Base-by-base conservation (phyloP, 164 flowering plant genomes). In the Vitis labrusca region DNA sequence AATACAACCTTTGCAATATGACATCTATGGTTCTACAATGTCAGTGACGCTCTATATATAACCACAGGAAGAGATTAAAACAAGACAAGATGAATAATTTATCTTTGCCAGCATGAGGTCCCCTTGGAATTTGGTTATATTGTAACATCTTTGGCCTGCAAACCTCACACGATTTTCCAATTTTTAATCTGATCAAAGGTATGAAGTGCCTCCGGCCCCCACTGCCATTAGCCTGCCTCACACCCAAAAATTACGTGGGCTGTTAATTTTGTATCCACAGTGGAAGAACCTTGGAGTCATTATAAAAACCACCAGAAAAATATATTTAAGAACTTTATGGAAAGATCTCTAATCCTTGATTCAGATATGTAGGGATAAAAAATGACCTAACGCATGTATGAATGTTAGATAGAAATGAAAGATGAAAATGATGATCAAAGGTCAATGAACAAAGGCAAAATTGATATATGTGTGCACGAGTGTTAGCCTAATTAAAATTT, bases 91-190 rank as follows among this genome's bases (percentile, higher is more conserved):
- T 17, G 57, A 5, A 44, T 47, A 5, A 14, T 3, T 23, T 23
- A 23, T 23, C 27, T 23, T 32, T 32, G 44, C 8, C 23, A 50
- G 56, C 44, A 56, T 68, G 44, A 62, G 74, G n/a, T 59, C 27
- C 30, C 63, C 54, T 65, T 49, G 5, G 47, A 59, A 48, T 17
- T 61, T 27, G 69, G 65, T 12, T 56, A 52, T 10, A 23, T 64
- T 68, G 78, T 77, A 67, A 53, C 52, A 16, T 19, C 23, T 11
- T 29, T 64, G 62, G 56, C 66, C 67, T 63, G 54, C 77, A 79
- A 27, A 37, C 44, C 58, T 16, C 61, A 37, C 73, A 62, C 63
- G n/a, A 75, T 73, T 47, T 56, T 44, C 3, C 55, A 47, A 29
- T 65, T 19, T 69, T 64, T 56, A 17, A 27, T 29, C 50, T 56